Base-by-base conservation (phyloP, 1,284 basidiomycete species). In the Cutaneotrichosporon sp. region DNA sequence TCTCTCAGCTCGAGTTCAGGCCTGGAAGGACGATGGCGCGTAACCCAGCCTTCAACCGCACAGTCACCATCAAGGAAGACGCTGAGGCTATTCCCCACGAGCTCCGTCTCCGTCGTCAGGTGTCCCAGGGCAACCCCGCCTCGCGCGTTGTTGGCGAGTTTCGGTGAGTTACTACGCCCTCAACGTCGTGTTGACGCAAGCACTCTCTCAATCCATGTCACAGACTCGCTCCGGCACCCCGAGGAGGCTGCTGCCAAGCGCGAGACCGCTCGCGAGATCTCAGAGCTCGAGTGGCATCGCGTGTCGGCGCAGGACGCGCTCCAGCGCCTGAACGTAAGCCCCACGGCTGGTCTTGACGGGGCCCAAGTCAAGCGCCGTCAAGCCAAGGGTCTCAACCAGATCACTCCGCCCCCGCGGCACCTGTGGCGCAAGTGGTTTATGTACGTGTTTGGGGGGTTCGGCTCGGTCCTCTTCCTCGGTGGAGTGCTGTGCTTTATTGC, bases 401-500 rank as follows among this genome's bases (percentile, higher is more conserved):
- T 77, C 35, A 68, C 68, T 17, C 74, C 76, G 10, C 75, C 73
- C 19, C 71, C 71, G 17, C 68, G 60, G 37, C 70, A 70, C 43
- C 61, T 67, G 34, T 57, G 74, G 45, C 55, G 62, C 22, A 78
- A 78, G 69, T 75, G 76, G 61, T 55, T 78, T 43, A 64, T 65
- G 26, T 79, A 78, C 65, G 57, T 78, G 19, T 76, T 80, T 49
- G 77, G 78, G 29, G 79, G 79, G 1, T 82, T 83, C 58, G 83
- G 83, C 1, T 79, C 77, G 38, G 72, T 85, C 22, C 75, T 86
- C 20, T 72, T 84, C 45, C 74, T 75, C 22, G 82, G 79, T 37
- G 66, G 71, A 22, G 67, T 79, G 43, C 64, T 79, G 43, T 76
- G 74, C 60, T 77, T 78, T 64, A 71, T 79, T 52, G 71, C 77